Evolutionary conservation across 2,329 filamentous ascomycete genomes (phyloP).

Genomic region (Penicillium sp.): DNA sequence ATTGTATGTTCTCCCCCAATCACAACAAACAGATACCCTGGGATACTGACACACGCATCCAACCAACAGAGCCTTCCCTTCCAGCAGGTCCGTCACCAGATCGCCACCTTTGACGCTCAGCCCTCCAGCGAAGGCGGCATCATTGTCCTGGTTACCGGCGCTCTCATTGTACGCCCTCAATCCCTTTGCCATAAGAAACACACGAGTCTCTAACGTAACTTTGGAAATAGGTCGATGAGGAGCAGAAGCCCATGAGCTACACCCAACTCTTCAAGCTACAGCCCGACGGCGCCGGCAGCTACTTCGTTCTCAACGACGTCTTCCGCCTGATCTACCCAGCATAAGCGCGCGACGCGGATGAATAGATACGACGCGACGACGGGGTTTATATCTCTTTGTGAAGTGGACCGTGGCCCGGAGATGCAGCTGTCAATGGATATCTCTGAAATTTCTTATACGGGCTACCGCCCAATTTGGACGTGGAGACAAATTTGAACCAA

Average conservation of each 20-base stretch:
- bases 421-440: neutral
- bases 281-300: conserved; percentile 62
- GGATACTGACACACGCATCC: conserved; percentile 5
- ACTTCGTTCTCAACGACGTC: conserved; percentile 89
- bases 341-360: neutral
- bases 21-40: neutral
- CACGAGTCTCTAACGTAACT: neutral
- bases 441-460: neutral
- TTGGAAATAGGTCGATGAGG: conserved; percentile 69
- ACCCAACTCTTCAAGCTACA: conserved; percentile 82
- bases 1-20: conserved; percentile 52
- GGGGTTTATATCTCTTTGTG: conserved; percentile 6
- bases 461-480: neutral
- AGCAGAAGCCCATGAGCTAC: conserved; percentile 84
- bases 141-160: conserved; percentile 82
- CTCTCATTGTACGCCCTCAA: conserved; percentile 62
- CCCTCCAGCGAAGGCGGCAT: conserved; percentile 68
- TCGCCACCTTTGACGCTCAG: conserved; percentile 77
- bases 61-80: conserved; percentile 66
- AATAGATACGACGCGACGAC: conserved; percentile 19
- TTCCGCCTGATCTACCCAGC: conserved; percentile 76
- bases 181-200: neutral
- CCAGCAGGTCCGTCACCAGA: conserved; percentile 71
- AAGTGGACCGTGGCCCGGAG: neutral
- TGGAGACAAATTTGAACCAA: neutral